Base-by-base conservation (phyloP, 2,329 filamentous ascomycete species). In the Bipolaris gigantea region DNA sequence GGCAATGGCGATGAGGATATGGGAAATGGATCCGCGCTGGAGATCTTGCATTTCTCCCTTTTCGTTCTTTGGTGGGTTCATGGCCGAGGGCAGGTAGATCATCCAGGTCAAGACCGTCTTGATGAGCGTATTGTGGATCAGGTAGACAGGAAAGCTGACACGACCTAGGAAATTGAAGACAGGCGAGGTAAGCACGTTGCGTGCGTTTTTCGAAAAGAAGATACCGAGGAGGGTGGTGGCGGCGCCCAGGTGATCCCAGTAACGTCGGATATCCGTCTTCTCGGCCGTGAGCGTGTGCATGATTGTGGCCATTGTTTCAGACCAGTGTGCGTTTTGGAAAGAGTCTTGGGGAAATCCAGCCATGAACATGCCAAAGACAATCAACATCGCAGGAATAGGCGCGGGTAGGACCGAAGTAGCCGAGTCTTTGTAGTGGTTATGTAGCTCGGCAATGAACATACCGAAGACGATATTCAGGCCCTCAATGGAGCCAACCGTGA, bases 141-240 rank as follows among this genome's bases (percentile, higher is more conserved):
- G 78, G 63, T 87, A 87, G 13, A 88, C 82, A 1, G 85, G 83
- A 63, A 87, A 87, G 40, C 82, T 85, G 72, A 86, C 81, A 63
- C 82, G 83, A 40, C 85, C 85, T 11, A 87, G 79, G 80, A 84
- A 87, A 40, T 85, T 77, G 39, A 87, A 79, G 50, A 79, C 77
- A 30, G 78, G 79, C 53, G 79, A 80, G 4, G 82, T 82, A 2
- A 87, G 77, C 0, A 81, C 60, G 46, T 77, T 77, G 56, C 84
- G 83, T 27, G 81, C 72, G 25, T 72, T 67, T 1, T 78, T 76
- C 0, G 80, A 83, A 61, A 83, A 80, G 63, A 84, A 77, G 56
- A 84, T 76, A 9, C 79, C 81, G 5, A 84, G 63, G 3, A 79
- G 73, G 45, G 84, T 75, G 19, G 80, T 73, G 5, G 79, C 71